Conservation (phyloP, 1,284 basidiomycete species). For the Ceratobasidium sp. region DNA sequence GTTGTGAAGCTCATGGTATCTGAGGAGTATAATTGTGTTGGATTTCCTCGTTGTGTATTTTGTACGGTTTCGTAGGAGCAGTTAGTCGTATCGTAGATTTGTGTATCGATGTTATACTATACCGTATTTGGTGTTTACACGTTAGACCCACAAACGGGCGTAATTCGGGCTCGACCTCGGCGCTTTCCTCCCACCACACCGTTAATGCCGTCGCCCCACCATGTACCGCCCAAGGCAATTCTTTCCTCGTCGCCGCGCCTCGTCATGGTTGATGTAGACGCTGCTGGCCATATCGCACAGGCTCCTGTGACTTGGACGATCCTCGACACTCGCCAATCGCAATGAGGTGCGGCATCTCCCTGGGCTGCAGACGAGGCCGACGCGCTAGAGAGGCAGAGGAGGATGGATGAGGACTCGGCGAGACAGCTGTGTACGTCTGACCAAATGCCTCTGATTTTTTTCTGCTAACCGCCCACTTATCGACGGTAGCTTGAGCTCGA, state of each 20-base stretch:
- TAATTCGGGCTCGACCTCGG: no score
- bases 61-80: no score
- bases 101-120: no score
- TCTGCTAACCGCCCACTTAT: conserved; percentile 9
- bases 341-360: conserved; percentile 64
- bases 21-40: no score
- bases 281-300: conserved; percentile 26
- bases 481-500: conserved; percentile 64
- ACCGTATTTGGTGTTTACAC: no score
- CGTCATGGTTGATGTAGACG: conserved; percentile 45
- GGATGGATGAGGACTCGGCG: conserved; percentile 88
- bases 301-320: conserved; percentile 18
- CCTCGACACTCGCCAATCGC: conserved; percentile 75
- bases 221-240: conserved; percentile 4
- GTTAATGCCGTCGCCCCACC: conserved; percentile 42
- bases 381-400: conserved; percentile 80
- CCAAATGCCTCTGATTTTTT: conserved; percentile 13
- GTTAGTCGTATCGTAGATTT: no score
- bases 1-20: no score
- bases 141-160: no score
- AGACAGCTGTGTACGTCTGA: conserved; percentile 72
- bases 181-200: conserved; percentile 7
- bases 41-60: no score
- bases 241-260: conserved; percentile 30
- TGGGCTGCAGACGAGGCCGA: conserved; percentile 70